Evolutionary conservation across 352 stramenopile species (phyloP).

Genomic region (Phytopythium montanum): DNA sequence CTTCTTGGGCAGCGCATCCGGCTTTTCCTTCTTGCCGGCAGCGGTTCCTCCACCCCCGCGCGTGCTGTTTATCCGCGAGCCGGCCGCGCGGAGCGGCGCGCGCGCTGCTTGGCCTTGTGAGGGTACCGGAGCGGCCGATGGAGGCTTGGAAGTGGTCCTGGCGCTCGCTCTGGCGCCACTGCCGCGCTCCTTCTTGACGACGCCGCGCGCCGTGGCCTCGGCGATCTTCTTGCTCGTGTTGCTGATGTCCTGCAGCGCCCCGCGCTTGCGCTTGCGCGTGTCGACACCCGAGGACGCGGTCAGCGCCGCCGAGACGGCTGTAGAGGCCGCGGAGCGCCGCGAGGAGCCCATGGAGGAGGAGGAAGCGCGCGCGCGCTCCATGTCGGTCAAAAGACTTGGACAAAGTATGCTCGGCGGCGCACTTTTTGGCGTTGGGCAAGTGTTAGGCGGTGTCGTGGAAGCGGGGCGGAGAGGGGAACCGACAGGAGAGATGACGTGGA

Average conservation of each 20-base stretch:
- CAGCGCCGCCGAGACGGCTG: not conserved
- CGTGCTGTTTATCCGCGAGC: conserved; percentile 3
- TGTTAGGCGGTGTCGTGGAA: not conserved
- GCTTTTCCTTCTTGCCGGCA: conserved; percentile 32
- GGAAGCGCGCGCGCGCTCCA: conserved; percentile 5
- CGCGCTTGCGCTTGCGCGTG: conserved; percentile 72
- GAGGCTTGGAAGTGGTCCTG: conserved; percentile 19
- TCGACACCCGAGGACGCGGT: conserved; percentile 16
- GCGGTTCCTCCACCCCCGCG: conserved; percentile 12
- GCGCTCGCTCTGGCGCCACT: conserved; percentile 9
- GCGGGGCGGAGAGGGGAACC: not conserved
- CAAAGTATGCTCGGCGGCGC: not conserved
- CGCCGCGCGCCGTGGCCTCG: conserved; percentile 7
- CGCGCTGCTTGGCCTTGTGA: not conserved
- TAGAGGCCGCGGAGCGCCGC: conserved; percentile 8
- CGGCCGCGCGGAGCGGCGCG: not conserved
- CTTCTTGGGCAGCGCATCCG: conserved; percentile 33
- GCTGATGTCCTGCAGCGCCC: conserved; percentile 78
- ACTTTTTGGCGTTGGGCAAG: not conserved
- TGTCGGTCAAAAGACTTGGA: not conserved
- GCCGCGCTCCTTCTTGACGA: conserved; percentile 23
- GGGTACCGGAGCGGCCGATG: not conserved
- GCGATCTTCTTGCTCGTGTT: conserved; percentile 52
- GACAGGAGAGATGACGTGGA: conserved; percentile 6
- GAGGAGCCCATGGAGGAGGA: conserved; percentile 1